Conservation (phyloP, 1,139 yeast species). For the Yamadazyma aaseri region DNA sequence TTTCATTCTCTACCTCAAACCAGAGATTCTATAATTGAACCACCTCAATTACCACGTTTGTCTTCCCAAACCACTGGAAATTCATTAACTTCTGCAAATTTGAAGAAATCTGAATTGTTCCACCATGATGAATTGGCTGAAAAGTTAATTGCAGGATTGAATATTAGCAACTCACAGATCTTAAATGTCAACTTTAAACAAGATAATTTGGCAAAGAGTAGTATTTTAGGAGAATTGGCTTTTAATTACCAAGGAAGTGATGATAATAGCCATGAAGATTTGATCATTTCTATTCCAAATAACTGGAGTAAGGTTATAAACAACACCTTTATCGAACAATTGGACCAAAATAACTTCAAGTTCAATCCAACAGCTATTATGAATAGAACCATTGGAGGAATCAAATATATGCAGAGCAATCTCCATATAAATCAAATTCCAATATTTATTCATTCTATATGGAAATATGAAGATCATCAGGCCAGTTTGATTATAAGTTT, state of each 20-base stretch:
- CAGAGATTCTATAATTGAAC: conserved; percentile 33
- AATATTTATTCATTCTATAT: conserved; percentile 71
- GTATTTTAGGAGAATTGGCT: conserved; percentile 77
- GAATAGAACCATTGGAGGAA: conserved; percentile 67
- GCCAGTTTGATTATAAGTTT: conserved; percentile 79
- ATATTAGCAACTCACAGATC: conserved; percentile 79
- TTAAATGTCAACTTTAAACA: conserved; percentile 70
- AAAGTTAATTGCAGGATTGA: conserved; percentile 62
- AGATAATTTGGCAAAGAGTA: conserved; percentile 57
- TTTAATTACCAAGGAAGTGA: conserved; percentile 53
- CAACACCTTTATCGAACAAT: conserved; percentile 43
- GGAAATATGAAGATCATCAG: conserved; percentile 86
- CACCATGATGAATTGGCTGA: conserved; percentile 37
- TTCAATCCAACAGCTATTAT: conserved; percentile 39
- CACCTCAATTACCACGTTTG: conserved; percentile 18
- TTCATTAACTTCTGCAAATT: conserved; percentile 26
- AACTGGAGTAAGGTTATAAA: conserved; percentile 36
- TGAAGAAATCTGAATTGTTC: conserved; percentile 21
- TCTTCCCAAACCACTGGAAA: conserved; percentile 35
- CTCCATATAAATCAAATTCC: conserved; percentile 54
- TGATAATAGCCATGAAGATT: conserved; percentile 16
- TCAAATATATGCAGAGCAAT: conserved; percentile 53
- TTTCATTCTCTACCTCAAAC: conserved; percentile 52
- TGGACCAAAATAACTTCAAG: conserved; percentile 25
- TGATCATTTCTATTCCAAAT: conserved; percentile 29